Evolutionary conservation across 768 basidiomycete genomes (phyloP).

Genomic region (Collybia nuda): DNA sequence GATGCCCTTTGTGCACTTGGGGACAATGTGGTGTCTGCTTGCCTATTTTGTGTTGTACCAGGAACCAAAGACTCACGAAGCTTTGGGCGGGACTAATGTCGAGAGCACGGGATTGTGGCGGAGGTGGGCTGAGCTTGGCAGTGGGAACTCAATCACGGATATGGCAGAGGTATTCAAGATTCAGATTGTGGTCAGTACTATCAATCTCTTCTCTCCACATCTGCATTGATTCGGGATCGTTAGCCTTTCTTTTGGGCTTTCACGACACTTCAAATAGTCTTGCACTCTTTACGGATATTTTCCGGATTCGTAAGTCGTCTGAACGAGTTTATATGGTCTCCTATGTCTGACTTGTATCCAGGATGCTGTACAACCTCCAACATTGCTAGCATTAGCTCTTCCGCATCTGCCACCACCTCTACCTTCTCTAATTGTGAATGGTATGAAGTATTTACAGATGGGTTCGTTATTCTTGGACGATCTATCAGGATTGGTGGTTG

Average conservation of each 20-base stretch:
- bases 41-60: constrained; percentile 66
- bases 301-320: constrained; percentile 56
- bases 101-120: constrained; percentile 40
- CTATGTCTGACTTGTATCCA: constrained; percentile 19
- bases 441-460: constrained; percentile 69
- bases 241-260: constrained; percentile 88
- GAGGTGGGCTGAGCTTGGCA: constrained; percentile 62
- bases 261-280: constrained; percentile 63
- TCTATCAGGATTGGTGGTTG: constrained; percentile 67
- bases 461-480: constrained; percentile 69
- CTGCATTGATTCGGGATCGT: not conserved
- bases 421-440: constrained; percentile 59
- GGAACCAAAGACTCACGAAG: constrained; percentile 52
- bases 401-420: constrained; percentile 68
- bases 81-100: constrained; percentile 25
- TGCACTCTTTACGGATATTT: constrained; percentile 75
- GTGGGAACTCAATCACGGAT: constrained; percentile 31
- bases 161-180: constrained; percentile 37
- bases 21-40: constrained; percentile 63
- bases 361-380: constrained; percentile 61
- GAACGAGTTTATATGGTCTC: not conserved
- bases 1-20: constrained; percentile 64
- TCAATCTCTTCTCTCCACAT: not conserved
- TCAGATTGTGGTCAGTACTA: constrained; percentile 53
- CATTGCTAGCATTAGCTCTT: constrained; percentile 56